Evolutionary conservation across 2,329 filamentous ascomycete species (phyloP).

Genomic region (Alternaria metachromatica): DNA sequence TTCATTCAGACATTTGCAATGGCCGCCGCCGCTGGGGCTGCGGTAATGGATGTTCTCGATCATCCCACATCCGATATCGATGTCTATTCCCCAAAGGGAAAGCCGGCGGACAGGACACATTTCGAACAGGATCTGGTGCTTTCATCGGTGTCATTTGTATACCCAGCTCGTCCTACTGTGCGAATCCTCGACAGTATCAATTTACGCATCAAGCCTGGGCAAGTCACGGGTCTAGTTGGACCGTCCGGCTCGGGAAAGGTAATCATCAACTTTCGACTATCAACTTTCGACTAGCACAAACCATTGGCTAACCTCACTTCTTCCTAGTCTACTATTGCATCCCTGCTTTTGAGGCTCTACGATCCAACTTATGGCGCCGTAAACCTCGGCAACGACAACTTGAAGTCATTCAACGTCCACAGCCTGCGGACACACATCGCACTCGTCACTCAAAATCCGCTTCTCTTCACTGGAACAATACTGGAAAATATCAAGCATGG

Average conservation of each 20-base stretch:
- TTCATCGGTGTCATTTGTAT: conserved; percentile 51
- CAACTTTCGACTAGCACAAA: neutral
- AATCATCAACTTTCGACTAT: neutral
- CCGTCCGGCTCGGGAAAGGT: conserved; percentile 48
- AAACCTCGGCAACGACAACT: conserved; percentile 33
- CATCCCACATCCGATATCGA: conserved; percentile 49
- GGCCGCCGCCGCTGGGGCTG: conserved; percentile 60
- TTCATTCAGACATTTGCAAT: conserved; percentile 63
- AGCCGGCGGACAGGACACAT: conserved; percentile 19
- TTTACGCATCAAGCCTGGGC: conserved; percentile 47
- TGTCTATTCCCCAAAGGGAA: conserved; percentile 43
- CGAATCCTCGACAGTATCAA: conserved; percentile 50
- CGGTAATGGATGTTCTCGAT: conserved; percentile 55
- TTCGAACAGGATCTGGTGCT: conserved; percentile 45
- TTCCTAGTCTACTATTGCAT: conserved; percentile 54
- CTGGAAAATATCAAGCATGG: conserved; percentile 48
- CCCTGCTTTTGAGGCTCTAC: conserved; percentile 52
- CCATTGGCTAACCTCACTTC: neutral
- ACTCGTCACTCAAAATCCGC: conserved; percentile 43
- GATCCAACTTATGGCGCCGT: conserved; percentile 40
- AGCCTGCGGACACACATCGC: conserved; percentile 42
- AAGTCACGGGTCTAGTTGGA: conserved; percentile 55
- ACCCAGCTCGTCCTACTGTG: conserved; percentile 52
- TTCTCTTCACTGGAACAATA: conserved; percentile 45
- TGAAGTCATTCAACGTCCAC: conserved; percentile 39